Percentiles rank a stretch among this genome's conserved stretches.
Conservation (phyloP, 2,329 filamentous ascomycete species). For the Botryotinia calthae region DNA sequence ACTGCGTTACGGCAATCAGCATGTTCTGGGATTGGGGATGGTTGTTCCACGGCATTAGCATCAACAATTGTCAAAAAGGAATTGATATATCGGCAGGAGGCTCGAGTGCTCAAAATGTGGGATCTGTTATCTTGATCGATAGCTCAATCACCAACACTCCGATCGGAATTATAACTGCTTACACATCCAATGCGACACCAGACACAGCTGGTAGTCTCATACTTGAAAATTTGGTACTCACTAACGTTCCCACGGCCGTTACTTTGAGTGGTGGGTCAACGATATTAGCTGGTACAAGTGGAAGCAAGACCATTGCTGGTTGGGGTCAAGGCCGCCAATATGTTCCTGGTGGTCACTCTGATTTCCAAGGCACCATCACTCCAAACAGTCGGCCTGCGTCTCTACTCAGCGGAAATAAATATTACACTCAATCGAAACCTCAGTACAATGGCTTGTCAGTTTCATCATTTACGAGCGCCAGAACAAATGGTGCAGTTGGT, state of each 20-base stretch:
- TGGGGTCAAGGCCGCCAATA: conserved; percentile 48
- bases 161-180: conserved; percentile 50
- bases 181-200: conserved; percentile 50
- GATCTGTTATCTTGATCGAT: conserved; percentile 58
- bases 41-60: conserved; percentile 50
- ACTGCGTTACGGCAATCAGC: conserved; percentile 52
- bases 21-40: conserved; percentile 61
- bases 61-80: conserved; percentile 53
- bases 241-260: conserved; percentile 17
- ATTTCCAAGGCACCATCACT: conserved; percentile 43
- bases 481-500: conserved; percentile 45
- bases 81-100: conserved; percentile 50
- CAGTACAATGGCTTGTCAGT: conserved; percentile 47
- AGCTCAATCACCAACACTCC: conserved; percentile 49
- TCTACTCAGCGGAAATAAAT: conserved; percentile 9
- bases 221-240: conserved; percentile 20
- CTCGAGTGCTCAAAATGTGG: conserved; percentile 46
- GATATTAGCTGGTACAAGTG: background rate
- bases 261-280: conserved; percentile 41
- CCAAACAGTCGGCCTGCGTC: conserved; percentile 23
- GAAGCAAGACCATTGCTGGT: conserved; percentile 21
- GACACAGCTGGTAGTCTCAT: conserved; percentile 19
- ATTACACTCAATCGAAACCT: conserved; percentile 53
- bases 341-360: conserved; percentile 45
- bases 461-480: conserved; percentile 45